Base-by-base conservation (phyloP, 441 rosid genomes). In the Pelargonium myrrhifolium region DNA sequence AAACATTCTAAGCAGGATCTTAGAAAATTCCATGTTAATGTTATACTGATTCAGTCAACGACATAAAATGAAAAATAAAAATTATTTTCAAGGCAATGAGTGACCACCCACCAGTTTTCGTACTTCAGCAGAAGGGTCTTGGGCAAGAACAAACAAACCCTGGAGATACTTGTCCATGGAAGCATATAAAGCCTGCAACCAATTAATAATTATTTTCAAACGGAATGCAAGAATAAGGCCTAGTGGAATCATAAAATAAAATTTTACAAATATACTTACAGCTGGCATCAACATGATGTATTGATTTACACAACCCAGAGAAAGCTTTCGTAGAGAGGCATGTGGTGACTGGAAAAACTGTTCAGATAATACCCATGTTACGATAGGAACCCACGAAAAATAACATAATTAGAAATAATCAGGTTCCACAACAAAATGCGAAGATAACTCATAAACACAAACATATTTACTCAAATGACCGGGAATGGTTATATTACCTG, bases 341-440 rank as follows among this genome's bases (percentile, higher is more conserved):
- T 95, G 96, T n/a, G 98, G 88, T 6, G 99, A 95, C 80, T 83
- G 99, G 76, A 95, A 95, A 80, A 95, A 80, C 99, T 95, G 97
- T 45, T 75, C 71, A 80, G 31, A 69, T 58, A 47, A 71, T 75
- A 68, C 65, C 15, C 68, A 24, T 51, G 63, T 60, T 58, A 75
- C 45, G 51, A 70, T 6, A 42, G 35, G 49, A 67, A 15, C n/a
- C 14, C 28, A 31, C 26, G 0, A 67, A 9, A 40, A n/a, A 65
- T 31, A 35, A 58, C 26, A 62, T 22, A 58, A 12, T 22, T 64
- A 43, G 12, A 68, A 21, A 31, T 14, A 31, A 70, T 28, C 22
- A 71, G 56, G 39, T 20, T 51, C 5, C 51, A 0, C 40, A 62
- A 58, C 64, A 69, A 15, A 14, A 8, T 12, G n/a, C n/a, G n/a